Evolutionary conservation across 495 filamentous ascomycete species (phyloP).

Genomic region (Ascodesmis nigricans): DNA sequence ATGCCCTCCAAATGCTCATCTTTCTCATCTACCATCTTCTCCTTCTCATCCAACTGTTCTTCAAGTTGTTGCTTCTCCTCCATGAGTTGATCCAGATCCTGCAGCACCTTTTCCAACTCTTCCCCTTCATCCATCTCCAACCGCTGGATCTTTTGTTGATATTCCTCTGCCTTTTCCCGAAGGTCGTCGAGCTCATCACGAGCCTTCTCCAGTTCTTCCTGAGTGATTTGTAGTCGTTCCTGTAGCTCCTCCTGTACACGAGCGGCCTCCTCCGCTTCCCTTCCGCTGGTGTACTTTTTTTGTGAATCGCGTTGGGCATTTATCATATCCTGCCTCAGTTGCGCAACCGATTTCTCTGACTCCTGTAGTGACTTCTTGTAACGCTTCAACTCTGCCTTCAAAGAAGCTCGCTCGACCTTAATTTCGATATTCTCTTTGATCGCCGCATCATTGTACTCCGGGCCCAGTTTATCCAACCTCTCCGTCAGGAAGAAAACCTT

Average conservation of each 20-base stretch:
- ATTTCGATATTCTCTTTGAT: slow-evolving; percentile 88
- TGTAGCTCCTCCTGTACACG: slow-evolving; percentile 30
- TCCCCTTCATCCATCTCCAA: slow-evolving; percentile 42
- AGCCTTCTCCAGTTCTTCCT: slow-evolving; percentile 18
- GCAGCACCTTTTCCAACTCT: slow-evolving; percentile 37
- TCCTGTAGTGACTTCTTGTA: slow-evolving; percentile 58
- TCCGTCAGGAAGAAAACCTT: slow-evolving; percentile 67
- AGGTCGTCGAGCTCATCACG: slow-evolving; percentile 32
- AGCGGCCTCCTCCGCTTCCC: slow-evolving; percentile 29
- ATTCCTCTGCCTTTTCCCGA: slow-evolving; percentile 42
- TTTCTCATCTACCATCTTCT: slow-evolving; percentile 36
- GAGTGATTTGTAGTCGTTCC: slow-evolving; percentile 31
- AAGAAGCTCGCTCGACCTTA: slow-evolving; percentile 68
- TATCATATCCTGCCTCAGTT: slow-evolving; percentile 50
- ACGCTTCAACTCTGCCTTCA: slow-evolving; percentile 62
- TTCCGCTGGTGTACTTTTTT: slow-evolving; percentile 29
- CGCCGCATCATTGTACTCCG: slow-evolving; percentile 64
- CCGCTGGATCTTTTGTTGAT: slow-evolving; percentile 43
- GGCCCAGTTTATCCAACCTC: slow-evolving; percentile 59
- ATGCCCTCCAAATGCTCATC: slow-evolving; percentile 38
- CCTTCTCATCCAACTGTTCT: slow-evolving; percentile 39
- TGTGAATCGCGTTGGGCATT: slow-evolving; percentile 42
- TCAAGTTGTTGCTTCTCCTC: slow-evolving; percentile 39
- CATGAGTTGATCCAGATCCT: slow-evolving; percentile 32
- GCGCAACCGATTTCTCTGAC: slow-evolving; percentile 59